These are phyloP conservation scores for Pythium oligandrum DNA, from an alignment of 352 stramenopile genomes.

Conservation along the genomic window DNA sequence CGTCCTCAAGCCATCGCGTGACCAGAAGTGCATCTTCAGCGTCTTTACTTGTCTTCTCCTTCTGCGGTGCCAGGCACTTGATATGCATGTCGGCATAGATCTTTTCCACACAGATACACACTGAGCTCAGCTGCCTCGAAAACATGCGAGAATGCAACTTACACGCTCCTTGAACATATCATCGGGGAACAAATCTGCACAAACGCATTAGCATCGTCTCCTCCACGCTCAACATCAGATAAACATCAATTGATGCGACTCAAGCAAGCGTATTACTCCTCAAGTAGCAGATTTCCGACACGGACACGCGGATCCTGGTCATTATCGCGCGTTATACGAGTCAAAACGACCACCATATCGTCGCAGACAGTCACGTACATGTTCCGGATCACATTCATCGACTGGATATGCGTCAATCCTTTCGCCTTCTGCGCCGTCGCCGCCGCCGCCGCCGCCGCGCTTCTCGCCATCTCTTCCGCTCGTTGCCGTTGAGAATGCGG, in stretches of 20 bases:
- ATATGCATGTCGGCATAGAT: slow-evolving; percentile 37
- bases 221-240: no score
- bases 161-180: slow-evolving; percentile 30
- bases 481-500: background rate
- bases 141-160: background rate
- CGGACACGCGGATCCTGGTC: slow-evolving; percentile 33
- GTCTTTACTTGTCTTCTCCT: slow-evolving; percentile 15
- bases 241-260: no score
- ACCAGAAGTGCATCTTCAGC: slow-evolving; percentile 23
- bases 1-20: slow-evolving; percentile 37
- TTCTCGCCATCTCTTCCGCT: background rate
- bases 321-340: no score
- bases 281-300: slow-evolving; percentile 44
- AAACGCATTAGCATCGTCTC: no score
- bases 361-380: slow-evolving; percentile 14
- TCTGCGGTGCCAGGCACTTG: slow-evolving; percentile 29
- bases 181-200: slow-evolving; percentile 30
- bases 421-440: slow-evolving; percentile 16
- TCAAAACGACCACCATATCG: no score
- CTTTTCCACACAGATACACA: slow-evolving; percentile 3
- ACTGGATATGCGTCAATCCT: slow-evolving; percentile 27
- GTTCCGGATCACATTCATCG: slow-evolving; percentile 40
- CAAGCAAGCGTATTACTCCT: slow-evolving; percentile 8
- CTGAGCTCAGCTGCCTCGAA: background rate
- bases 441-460: background rate